Evolutionary conservation across 1,284 basidiomycete species (phyloP).

Genomic region (Jaminaea rosea): DNA sequence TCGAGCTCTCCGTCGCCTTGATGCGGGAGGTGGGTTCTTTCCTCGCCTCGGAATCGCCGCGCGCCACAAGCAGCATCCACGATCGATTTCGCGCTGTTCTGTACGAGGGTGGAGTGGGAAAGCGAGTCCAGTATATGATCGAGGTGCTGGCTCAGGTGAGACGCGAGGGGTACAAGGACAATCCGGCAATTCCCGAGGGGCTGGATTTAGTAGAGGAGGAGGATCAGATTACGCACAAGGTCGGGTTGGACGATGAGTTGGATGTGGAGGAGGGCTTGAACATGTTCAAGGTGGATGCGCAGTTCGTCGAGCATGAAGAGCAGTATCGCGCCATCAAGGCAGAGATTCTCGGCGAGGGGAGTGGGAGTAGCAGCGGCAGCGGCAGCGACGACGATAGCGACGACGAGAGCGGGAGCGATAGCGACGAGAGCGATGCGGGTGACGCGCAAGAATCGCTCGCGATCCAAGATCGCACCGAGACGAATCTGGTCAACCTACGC

Average conservation of each 20-base stretch:
- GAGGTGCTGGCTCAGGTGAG: slow-evolving; percentile 69
- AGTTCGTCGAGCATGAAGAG: slow-evolving; percentile 83
- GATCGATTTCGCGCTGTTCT: slow-evolving; percentile 93
- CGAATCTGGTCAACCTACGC: slow-evolving; percentile 88
- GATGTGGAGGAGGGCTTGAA: slow-evolving; percentile 90
- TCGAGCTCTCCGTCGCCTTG: slow-evolving; percentile 95
- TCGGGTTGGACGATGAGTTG: slow-evolving; percentile 82
- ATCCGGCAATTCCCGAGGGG: slow-evolving; percentile 83
- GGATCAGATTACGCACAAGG: slow-evolving; percentile 79
- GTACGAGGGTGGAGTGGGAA: slow-evolving; percentile 87
- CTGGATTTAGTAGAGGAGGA: slow-evolving; percentile 95
- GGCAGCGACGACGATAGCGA: slow-evolving; percentile 54
- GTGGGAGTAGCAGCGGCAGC: slow-evolving; percentile 16
- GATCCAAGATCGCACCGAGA: slow-evolving; percentile 89
- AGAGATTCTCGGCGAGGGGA: slow-evolving; percentile 70
- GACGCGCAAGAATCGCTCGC: slow-evolving; percentile 52
- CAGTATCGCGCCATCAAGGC: slow-evolving; percentile 82
- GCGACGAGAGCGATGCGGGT: slow-evolving; percentile 56
- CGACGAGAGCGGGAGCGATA: slow-evolving; percentile 55
- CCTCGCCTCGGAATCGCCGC: slow-evolving; percentile 83
- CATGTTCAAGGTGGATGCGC: slow-evolving; percentile 87
- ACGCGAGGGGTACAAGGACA: slow-evolving; percentile 98
- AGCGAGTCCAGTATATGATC: slow-evolving; percentile 98
- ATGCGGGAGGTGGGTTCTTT: slow-evolving; percentile 95
- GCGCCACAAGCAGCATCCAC: slow-evolving; percentile 83